These are phyloP conservation scores for Chrysanthemum seticuspe DNA, from an alignment of 129 eudicot genomes.

Conservation along the genomic window DNA sequence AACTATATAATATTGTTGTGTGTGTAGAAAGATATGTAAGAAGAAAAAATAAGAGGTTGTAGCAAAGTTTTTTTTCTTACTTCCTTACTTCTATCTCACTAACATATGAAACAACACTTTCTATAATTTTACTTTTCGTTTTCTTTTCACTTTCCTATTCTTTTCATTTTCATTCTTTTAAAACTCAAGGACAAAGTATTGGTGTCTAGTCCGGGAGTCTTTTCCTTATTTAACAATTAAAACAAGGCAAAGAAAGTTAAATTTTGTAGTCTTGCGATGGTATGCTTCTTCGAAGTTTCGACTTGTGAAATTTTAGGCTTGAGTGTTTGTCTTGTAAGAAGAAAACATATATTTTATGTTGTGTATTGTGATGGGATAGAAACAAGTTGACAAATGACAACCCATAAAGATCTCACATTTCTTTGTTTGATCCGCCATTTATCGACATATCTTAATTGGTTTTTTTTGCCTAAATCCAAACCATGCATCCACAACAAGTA, in stretches of 20 bases:
- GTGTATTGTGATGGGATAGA: not conserved
- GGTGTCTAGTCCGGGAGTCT: no score
- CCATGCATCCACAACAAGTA: not conserved
- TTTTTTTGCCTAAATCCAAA: conserved; percentile 16
- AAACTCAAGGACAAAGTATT: not conserved
- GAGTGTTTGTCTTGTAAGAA: conserved; percentile 15
- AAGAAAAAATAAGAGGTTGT: no score
- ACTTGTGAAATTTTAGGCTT: conserved; percentile 1
- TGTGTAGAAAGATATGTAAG: no score
- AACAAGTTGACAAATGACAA: not conserved
- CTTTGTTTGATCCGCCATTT: conserved; percentile 13
- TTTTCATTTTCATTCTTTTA: no score
- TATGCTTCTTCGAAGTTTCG: conserved; percentile 21
- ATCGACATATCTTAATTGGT: not conserved
- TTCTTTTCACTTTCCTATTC: no score
- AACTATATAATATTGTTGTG: no score
- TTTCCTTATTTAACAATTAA: no score
- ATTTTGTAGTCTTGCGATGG: not conserved
- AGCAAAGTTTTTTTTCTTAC: no score
- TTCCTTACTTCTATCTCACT: no score
- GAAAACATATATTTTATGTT: not conserved
- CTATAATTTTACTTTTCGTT: no score
- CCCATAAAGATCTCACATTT: conserved; percentile 7
- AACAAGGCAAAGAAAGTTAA: not conserved
- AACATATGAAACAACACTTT: no score